A percentile compares a stretch with the other conserved stretches of the same genome.
These are phyloP conservation scores for Halophytophthora polymorphica DNA, from an alignment of 352 stramenopile species.

Conservation along the genomic window DNA sequence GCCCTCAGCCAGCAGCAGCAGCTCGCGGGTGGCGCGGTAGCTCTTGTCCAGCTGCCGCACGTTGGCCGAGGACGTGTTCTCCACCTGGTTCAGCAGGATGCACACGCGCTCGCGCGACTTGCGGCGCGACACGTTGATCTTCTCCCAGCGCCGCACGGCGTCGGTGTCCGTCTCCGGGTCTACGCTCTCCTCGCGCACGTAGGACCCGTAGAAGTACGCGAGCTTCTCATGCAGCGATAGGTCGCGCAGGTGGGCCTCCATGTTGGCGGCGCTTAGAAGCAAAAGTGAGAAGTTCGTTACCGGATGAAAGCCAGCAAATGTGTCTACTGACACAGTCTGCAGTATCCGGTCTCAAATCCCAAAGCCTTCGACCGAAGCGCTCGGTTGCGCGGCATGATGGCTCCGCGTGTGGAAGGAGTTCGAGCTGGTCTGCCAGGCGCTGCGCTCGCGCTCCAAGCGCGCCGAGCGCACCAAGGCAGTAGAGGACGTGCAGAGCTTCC, in stretches of 20 bases:
- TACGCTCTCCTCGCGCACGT: conserved; percentile 56
- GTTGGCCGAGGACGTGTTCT: conserved; percentile 59
- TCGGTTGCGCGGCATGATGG: neutral
- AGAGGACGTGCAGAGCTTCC: conserved; percentile 41
- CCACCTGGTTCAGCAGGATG: conserved; percentile 56
- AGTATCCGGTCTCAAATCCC: too few relatives aligned
- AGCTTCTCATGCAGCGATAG: conserved; percentile 75
- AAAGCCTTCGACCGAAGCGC: too few relatives aligned
- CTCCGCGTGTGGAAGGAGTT: conserved; percentile 41
- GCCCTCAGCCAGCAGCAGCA: conserved; percentile 59
- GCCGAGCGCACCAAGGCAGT: conserved; percentile 28
- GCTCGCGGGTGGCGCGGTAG: conserved; percentile 68
- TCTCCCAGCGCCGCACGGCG: conserved; percentile 53
- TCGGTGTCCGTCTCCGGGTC: conserved; percentile 52
- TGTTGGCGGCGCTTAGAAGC: neutral
- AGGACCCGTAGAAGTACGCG: conserved; percentile 70
- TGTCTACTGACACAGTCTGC: too few relatives aligned
- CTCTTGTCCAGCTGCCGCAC: conserved; percentile 67
- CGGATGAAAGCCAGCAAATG: too few relatives aligned
- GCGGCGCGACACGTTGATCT: conserved; percentile 47
- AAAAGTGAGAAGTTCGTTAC: neutral
- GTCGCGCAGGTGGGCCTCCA: conserved; percentile 26
- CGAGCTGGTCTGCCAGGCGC: conserved; percentile 34
- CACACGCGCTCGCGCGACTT: conserved; percentile 65
- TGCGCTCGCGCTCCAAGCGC: conserved; percentile 30